Evolutionary conservation across 2,329 filamentous ascomycete species (phyloP), one percentile per base, ranked within the genome.

Genomic region (Leptodontidium sp.): DNA sequence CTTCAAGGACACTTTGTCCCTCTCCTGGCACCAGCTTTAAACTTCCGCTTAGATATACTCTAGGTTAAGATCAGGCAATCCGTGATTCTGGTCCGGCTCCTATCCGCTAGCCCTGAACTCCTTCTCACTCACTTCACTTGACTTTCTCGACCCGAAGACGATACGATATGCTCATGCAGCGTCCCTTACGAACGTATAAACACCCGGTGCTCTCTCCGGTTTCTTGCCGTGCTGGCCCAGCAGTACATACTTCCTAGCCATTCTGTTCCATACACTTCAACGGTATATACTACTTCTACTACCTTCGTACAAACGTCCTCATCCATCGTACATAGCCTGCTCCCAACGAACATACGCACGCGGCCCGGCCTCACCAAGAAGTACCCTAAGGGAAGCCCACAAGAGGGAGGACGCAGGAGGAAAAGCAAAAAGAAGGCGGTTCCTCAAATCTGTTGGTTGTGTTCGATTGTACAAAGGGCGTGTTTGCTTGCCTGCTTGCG

Each of bases 131-230:
- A 50, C 7, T 14, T 50, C 17, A n/a, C 35, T 61, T 45, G 15
- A 32, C 3, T 62, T 47, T 21, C 43, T 49, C 26, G 7, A 24
- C 15, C 40, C 29, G 15, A 49, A 49, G 26, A 50, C 40, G 21
- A 45, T 24, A 59, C n/a, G 59, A 47, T 50, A 62, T 62, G 59
- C 43, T 49, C 58, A 66, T 68, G 66, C 66, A 70, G 59, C 29
- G 24, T 66, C 64, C 66, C 59, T 14, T 38, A 67, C 45, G 53
- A 68, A 49, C 38, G 65, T 68, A 70, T 68, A 66, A 68, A 65
- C 52, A 57, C 43, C 52, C 63, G 66, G 40, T 45, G n/a, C 58
- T 64, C 49, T 50, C 57, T 64, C 45, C 64, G 61, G 64, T 63
- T 65, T 38, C 58, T 66, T 62, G 59, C 58, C 40, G 64, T 52